Evolutionary conservation across 83 land plant genomes (phyloP), one percentile per base, ranked within the genome.

Genomic region (Picea mariana): DNA sequence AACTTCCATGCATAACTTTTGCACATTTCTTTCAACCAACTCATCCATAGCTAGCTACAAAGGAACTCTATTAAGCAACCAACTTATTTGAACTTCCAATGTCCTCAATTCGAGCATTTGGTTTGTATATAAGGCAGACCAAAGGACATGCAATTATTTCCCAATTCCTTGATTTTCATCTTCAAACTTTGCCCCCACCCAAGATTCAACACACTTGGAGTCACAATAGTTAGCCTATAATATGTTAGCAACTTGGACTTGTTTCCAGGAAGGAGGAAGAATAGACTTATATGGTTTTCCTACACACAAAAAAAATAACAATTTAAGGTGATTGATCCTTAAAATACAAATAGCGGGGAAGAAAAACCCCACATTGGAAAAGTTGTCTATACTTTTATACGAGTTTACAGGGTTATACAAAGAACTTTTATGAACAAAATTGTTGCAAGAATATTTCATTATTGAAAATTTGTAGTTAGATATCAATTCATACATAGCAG

Each of bases 171-270:
- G 95, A 40, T 93, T 95, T 60, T 85, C 89, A 82, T 91, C 91
- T 80, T 95, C 95, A 84, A 97, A 97, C 80, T 97, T 97, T n/a
- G 93, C 98, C 83, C 95, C 99, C 79, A 97, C 92, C 99, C 99
- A 97, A 7, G 99, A 98, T 81, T 97, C 98, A 3, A 97, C 99
- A 77, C 99, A 97, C 81, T 97, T 97, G 20, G 99, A 97, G 84
- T 97, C 98, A 90, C 99, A 97, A 80, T 95, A 95, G 73, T 97
- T 97, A 3, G 97, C 98, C 0, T 98, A 95, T 21, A 95, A 82
- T n/a, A 97, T 97, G 88, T 97, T 95, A 55, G 99, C 99, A 42
- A 97, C 81, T 16, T 95, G 88, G 4, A 84, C 82, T 75, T 94
- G 98, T 84, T 97, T 97, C 97, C 98, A 94, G 6, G 93, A 88